These are phyloP conservation scores for Ustilago xerochloae DNA, from an alignment of 1,284 basidiomycete species.

Conservation along the genomic window DNA sequence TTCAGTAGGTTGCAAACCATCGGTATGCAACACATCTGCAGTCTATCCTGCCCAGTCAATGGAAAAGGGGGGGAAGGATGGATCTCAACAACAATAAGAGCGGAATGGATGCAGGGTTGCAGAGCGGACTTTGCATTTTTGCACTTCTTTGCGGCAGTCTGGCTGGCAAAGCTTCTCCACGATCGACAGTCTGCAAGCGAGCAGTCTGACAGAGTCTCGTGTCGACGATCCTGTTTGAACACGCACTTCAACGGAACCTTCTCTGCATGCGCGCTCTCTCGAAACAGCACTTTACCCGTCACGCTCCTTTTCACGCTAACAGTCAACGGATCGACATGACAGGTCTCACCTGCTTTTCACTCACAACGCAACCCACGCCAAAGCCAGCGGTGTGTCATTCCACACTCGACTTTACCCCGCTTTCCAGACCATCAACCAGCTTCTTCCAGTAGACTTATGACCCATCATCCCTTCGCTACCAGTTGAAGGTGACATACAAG, in stretches of 20 bases:
- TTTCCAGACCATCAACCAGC: too few species aligned
- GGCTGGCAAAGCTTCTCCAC: not conserved
- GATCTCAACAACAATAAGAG: not conserved
- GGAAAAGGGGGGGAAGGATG: not conserved
- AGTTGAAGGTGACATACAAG: too few species aligned
- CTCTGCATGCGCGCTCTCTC: not conserved
- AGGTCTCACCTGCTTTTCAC: not conserved
- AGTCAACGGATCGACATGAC: not conserved
- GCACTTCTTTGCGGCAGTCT: not conserved
- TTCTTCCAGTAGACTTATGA: too few species aligned
- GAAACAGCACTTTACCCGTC: constrained; percentile 2
- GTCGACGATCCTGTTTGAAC: too few species aligned
- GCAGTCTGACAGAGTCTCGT: too few species aligned
- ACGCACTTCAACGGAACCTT: not conserved
- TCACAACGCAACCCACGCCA: not conserved
- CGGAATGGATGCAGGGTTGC: constrained; percentile 1
- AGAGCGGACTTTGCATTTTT: not conserved
- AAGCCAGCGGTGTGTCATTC: not conserved
- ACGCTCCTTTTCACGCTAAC: not conserved
- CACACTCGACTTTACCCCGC: not conserved
- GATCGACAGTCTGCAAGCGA: not conserved
- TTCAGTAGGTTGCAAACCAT: not conserved
- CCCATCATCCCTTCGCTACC: too few species aligned
- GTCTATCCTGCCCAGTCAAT: not conserved
- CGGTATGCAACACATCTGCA: not conserved